These are phyloP conservation scores for Aspergillus clavatus DNA, from an alignment of 2,329 filamentous ascomycete genomes.

Conservation along the genomic window DNA sequence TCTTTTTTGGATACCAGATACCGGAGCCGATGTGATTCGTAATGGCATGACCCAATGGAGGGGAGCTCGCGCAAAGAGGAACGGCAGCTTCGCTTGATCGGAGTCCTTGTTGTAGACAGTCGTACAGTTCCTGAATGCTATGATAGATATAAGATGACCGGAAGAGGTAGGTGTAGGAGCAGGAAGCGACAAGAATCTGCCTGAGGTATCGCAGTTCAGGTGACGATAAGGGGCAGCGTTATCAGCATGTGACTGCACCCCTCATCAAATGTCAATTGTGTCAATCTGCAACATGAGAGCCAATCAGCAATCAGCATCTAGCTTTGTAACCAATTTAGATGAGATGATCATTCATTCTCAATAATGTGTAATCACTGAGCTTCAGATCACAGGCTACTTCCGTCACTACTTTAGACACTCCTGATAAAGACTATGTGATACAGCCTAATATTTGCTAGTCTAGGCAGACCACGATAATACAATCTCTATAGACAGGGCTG, in stretches of 20 bases:
- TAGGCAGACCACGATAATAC: too few species aligned
- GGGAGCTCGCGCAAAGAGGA: too few species aligned
- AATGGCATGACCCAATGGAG: constrained; percentile 38
- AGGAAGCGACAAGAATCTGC: not conserved
- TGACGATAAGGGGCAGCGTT: not conserved
- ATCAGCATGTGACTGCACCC: not conserved
- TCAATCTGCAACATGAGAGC: not conserved
- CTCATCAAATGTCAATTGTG: not conserved
- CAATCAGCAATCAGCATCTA: not conserved
- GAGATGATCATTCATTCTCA: not conserved
- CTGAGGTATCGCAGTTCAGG: not conserved
- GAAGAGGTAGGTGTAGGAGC: not conserved
- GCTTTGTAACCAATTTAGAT: not conserved
- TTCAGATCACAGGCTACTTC: too few species aligned
- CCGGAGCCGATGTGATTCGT: constrained; percentile 45
- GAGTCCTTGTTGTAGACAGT: too few species aligned
- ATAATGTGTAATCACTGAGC: too few species aligned
- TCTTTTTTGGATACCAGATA: constrained; percentile 43
- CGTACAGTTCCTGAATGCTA: too few species aligned
- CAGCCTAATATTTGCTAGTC: not conserved
- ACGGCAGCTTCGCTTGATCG: too few species aligned
- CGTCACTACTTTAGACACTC: too few species aligned
- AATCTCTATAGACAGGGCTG: too few species aligned
- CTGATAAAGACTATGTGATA: too few species aligned
- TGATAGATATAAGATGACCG: too few species aligned